These are phyloP conservation scores for Sporisorium sorghi DNA, from an alignment of 1,284 basidiomycete genomes.

Conservation along the genomic window DNA sequence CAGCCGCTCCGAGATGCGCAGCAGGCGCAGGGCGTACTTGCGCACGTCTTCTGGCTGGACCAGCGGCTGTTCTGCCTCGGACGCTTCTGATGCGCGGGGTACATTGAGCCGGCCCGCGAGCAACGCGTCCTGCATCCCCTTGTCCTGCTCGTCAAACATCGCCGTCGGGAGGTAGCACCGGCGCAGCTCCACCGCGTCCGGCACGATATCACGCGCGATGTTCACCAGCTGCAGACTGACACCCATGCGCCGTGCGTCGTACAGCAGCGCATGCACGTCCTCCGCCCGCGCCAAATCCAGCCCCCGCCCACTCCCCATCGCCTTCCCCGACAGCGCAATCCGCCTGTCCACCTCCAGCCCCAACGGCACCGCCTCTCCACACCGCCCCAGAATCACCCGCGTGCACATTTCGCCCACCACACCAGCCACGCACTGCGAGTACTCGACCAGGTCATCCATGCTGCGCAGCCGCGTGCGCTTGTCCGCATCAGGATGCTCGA, in stretches of 20 bases:
- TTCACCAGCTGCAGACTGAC: conserved; percentile 64
- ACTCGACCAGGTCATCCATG: conserved; percentile 55
- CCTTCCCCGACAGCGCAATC: conserved; percentile 6
- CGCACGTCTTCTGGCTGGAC: conserved; percentile 36
- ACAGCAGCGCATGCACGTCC: conserved; percentile 38
- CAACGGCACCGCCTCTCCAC: conserved; percentile 34
- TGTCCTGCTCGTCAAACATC: conserved; percentile 31
- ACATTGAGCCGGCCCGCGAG: conserved; percentile 15
- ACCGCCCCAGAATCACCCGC: conserved; percentile 54
- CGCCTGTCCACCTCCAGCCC: conserved; percentile 37
- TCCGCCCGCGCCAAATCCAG: conserved; percentile 14
- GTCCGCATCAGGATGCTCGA: conserved; percentile 30
- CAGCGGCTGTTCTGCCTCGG: not conserved
- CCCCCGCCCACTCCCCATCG: not conserved
- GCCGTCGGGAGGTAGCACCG: conserved; percentile 57
- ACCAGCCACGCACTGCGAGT: conserved; percentile 63
- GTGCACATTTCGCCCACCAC: conserved; percentile 64
- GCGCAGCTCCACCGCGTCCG: conserved; percentile 49
- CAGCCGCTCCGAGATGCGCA: conserved; percentile 41
- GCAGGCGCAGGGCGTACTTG: conserved; percentile 40
- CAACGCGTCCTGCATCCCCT: conserved; percentile 26
- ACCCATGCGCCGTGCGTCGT: conserved; percentile 61
- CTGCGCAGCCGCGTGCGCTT: conserved; percentile 20
- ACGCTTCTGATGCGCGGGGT: not conserved
- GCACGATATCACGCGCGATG: conserved; percentile 60